These are phyloP conservation scores for Botrytis aclada DNA, from an alignment of 2,329 filamentous ascomycete species.

Conservation along the genomic window DNA sequence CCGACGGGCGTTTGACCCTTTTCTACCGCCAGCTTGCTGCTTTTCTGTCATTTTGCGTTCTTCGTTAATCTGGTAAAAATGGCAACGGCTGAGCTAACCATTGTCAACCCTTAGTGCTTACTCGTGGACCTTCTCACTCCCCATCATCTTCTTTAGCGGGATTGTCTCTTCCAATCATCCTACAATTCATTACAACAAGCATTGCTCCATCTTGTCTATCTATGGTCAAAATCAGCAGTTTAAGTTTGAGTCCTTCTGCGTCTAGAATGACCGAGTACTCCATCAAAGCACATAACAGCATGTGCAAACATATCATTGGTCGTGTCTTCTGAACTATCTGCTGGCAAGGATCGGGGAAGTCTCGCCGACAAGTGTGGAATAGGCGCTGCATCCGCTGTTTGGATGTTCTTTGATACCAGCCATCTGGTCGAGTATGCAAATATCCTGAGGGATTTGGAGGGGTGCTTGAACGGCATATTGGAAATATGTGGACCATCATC, in stretches of 20 bases:
- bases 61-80: background rate
- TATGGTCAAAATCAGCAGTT: background rate
- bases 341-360: constrained; percentile 7
- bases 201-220: background rate
- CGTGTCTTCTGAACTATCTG: constrained; percentile 10
- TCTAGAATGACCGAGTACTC: constrained; percentile 12
- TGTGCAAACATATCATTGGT: constrained; percentile 10
- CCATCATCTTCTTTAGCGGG: background rate
- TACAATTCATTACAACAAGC: background rate
- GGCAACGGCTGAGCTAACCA: background rate
- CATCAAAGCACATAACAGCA: constrained; percentile 2
- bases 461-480: constrained; percentile 4
- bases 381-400: background rate
- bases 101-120: background rate
- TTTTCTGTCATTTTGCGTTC: background rate
- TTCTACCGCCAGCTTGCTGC: constrained; percentile 2
- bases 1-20: constrained; percentile 5
- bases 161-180: constrained; percentile 1
- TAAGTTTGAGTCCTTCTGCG: background rate
- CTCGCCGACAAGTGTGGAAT: background rate
- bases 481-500: background rate
- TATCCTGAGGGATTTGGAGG: background rate
- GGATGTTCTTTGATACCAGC: background rate
- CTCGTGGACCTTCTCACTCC: constrained; percentile 9
- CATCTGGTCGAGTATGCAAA: background rate